Conservation (phyloP, 2,329 filamentous ascomycete species). For the Alternaria arbusti region DNA sequence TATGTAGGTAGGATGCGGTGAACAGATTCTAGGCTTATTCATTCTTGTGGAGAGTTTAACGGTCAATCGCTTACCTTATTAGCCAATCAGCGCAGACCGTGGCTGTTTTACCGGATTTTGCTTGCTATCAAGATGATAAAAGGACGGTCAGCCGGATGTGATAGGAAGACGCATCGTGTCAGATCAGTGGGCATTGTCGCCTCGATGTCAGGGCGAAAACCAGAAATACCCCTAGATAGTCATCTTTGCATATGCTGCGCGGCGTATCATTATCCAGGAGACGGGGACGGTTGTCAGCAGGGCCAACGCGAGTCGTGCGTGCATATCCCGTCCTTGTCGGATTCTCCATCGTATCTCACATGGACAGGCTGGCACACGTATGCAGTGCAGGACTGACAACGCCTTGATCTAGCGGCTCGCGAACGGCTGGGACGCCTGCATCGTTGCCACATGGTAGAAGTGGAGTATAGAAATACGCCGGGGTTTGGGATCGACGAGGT, state of each 20-base stretch:
- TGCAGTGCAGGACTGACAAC: background rate
- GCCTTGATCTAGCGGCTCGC: background rate
- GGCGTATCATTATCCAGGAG: background rate
- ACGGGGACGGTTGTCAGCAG: background rate
- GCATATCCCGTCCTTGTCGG: constrained; percentile 1
- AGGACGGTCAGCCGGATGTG: constrained; percentile 13
- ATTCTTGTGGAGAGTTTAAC: constrained; percentile 9
- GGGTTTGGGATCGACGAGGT: constrained; percentile 3
- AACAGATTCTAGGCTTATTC: constrained; percentile 8
- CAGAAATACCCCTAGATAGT: background rate
- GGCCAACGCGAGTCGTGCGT: background rate
- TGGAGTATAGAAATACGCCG: constrained; percentile 2
- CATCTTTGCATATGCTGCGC: constrained; percentile 1
- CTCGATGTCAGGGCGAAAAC: constrained; percentile 8
- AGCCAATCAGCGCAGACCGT: constrained; percentile 7
- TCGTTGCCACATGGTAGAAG: constrained; percentile 14
- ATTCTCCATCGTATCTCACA: background rate
- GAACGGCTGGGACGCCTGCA: constrained; percentile 1
- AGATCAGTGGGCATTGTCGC: constrained; percentile 2
- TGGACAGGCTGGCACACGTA: background rate
- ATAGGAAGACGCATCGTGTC: constrained; percentile 6
- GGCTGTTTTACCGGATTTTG: constrained; percentile 10
- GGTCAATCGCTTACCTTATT: constrained; percentile 18
- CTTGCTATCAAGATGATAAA: background rate
- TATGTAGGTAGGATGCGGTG: constrained; percentile 4